Base-by-base conservation (phyloP, 345 rosid species). In the Moringa oleifera region DNA sequence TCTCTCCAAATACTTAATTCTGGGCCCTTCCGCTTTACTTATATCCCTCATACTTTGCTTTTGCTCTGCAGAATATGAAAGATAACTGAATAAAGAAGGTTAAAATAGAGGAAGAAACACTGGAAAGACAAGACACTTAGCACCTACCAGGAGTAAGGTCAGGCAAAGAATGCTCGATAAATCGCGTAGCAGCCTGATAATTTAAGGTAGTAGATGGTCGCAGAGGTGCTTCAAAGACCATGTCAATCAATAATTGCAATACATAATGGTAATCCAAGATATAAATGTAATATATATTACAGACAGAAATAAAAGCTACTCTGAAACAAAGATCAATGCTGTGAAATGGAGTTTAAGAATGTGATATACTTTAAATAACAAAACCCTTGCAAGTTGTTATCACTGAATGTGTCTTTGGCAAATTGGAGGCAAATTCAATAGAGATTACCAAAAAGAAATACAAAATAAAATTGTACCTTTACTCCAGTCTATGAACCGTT, bases 121-220 rank as follows among this genome's bases (percentile, higher is more conserved):
- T n/a, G 55, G 36, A 58, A 16, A 41, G 13, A 11, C 6, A 1
- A 11, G 13, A 1, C 16, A 55, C n/a, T n/a, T n/a, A 68, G 20
- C 28, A 59, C 78, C 37, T 79, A 94, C 97, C 85, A 13, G 88
- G 71, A 19, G 91, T 85, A 54, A 94, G 97, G 70, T 84, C 87
- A 37, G 96, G 91, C 71, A 94, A 79, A 28, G 97, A 88, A 79
- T 91, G 96, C 64, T 83, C 84, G 18, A 94, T 91, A 78, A 94
- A 81, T 55, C 95, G 97, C 52, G 91, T 78, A 15, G 99, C 89
- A 50, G 95, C 99, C 63, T 65, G 91, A 76, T 74, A 74, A 77
- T 94, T 91, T 74, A 94, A 79, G 64, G 81, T 73, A 53, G 96
- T 73, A 5, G 95, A 85, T 50, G 88, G 95, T 23, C 79, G 88